Evolutionary conservation across 208 protist species (phyloP), one percentile per base, ranked within the genome.

Genomic region (Trypanosoma platydactyli): DNA sequence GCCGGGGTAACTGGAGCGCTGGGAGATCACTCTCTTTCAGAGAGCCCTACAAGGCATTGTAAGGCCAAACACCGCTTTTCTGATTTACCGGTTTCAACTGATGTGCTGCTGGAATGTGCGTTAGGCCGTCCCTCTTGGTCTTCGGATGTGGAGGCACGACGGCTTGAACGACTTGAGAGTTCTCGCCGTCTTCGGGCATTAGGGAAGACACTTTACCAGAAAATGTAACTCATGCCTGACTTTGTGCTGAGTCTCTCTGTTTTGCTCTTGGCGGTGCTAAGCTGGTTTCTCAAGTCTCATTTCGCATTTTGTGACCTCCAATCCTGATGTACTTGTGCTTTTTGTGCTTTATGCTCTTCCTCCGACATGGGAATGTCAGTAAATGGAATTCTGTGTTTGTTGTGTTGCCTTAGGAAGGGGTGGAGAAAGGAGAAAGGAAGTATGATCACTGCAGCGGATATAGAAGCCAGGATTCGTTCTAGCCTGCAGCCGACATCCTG

Each of bases 51-150:
- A 54, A 16, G 0, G 5, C 54, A 54, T 1, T 6, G 20, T 20
- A 20, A 62, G 45, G 56, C 33, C n/a, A 1, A 5, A 41, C 16
- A 3, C 20, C 2, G 20, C 20, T 16, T 16, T 15, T 24, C 30
- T 25, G 29, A 33, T n/a, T 11, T 46, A 2, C 44, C 15, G 6
- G 38, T 72, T 11, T 52, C 53, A n/a, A 54, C 71, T n/a, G 83
- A 85, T 38, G 29, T 89, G 13, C 38, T 89, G 53, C 44, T 89
- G 5, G 74, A 77, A 62, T 89, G 83, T 63, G 83, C 80, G 9
- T 18, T 67, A 41, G 65, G 77, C 41, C 77, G 83, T 18, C 66
- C 58, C 41, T 61, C 59, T 4, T 54, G 60, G 40, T 77, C 72
- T 29, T 49, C 77, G 4, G 52, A 76, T 42, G 40, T 73, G 12